These are phyloP conservation scores for Streptanthus diversifolius DNA, from an alignment of 345 rosid genomes.

Conservation along the genomic window DNA sequence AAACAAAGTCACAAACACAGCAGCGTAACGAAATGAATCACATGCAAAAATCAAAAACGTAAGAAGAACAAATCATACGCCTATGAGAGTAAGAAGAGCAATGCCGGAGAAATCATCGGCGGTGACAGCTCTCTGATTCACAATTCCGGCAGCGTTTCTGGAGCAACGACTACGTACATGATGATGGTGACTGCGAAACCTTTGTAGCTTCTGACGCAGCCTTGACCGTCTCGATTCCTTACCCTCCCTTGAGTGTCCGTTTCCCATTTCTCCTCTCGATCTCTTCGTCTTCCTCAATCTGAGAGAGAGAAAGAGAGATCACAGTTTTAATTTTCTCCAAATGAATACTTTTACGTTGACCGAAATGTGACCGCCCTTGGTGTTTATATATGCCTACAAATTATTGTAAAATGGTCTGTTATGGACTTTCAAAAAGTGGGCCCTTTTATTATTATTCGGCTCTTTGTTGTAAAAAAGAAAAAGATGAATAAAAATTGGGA, in stretches of 20 bases:
- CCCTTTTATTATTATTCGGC: neutral
- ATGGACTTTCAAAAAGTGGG: neutral
- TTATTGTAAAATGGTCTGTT: neutral
- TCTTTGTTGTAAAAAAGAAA: too few species aligned
- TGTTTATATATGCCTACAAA: neutral
- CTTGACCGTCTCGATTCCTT: constrained; percentile 39
- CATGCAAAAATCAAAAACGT: neutral
- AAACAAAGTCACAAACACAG: neutral
- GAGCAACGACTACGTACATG: constrained; percentile 17
- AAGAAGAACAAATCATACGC: constrained; percentile 34
- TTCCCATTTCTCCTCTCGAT: constrained; percentile 24
- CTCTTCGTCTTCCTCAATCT: neutral
- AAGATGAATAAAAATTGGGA: neutral
- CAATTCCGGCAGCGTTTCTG: constrained; percentile 15
- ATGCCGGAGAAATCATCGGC: constrained; percentile 82
- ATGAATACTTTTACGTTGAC: constrained; percentile 2
- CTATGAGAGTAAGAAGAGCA: constrained; percentile 68
- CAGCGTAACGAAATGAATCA: neutral
- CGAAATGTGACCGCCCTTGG: neutral
- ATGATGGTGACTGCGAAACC: constrained; percentile 38
- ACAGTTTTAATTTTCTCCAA: neutral
- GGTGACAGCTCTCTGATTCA: constrained; percentile 32
- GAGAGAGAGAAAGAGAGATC: neutral
- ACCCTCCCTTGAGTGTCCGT: constrained; percentile 29
- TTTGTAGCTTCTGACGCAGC: constrained; percentile 44